Evolutionary conservation across 768 basidiomycete species (phyloP), one percentile per base, ranked within the genome.

Genomic region (Brasilioporus rufonigricans): DNA sequence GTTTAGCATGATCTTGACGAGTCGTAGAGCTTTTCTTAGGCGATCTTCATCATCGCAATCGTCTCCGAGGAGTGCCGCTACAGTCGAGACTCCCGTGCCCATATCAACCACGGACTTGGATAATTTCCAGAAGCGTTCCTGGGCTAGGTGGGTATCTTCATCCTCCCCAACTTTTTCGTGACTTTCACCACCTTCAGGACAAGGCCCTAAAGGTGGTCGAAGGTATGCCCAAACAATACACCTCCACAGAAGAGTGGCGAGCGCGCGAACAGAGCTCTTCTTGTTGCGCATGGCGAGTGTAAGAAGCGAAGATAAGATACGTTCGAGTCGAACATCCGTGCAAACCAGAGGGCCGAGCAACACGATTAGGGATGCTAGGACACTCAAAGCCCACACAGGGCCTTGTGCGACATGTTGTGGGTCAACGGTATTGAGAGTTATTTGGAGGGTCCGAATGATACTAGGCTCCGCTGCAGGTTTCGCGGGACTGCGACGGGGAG

Each of bases 321-420:
- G 76, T 32, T 75, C 75, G 21, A 82, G 65, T 45, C 73, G 74
- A 31, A 63, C 50, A 51, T 81, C 74, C 35, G 74, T 73, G 55
- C 71, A 81, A 23, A 87, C 70, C 4, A 72, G 71, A 3, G 85
- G 77, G 1, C 86, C 81, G 3, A 89, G 75, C n/a, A 92, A 73
- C 36, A 86, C 82, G 44, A 89, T 75, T 48, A 91, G 71, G 56
- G 77, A 76, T 0, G 85, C 82, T 2, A 91, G 71, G 31, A 90
- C 85, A 55, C 79, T 80, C 50, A 89, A 73, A 5, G 80, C 85
- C 91, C 91, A 92, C 1, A 87, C 83, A 10, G 91, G 89, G 1
- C 89, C 88, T 62, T 90, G 85, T 1, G 88, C 86, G 9, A 80
- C 79, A 56, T 85, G 79, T 7, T 70, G 66, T 2, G 84, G 84